A percentile compares a stretch with the other conserved stretches of the same genome.
These are phyloP conservation scores for Pseudophaeomoniella oleicola DNA, from an alignment of 2,329 filamentous ascomycete species.

Conservation along the genomic window DNA sequence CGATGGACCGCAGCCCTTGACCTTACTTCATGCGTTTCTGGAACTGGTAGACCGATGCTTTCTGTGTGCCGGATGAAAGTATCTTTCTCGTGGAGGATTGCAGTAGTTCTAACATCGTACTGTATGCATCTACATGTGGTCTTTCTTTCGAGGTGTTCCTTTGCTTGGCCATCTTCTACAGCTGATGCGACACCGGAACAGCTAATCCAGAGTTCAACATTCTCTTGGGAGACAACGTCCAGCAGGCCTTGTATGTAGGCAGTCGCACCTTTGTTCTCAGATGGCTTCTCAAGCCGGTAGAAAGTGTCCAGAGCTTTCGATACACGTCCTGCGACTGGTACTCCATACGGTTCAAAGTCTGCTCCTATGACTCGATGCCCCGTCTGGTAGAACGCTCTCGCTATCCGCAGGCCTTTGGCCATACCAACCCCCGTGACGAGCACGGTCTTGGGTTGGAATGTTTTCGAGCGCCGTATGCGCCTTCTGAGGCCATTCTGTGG, in stretches of 20 bases:
- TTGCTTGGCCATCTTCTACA: conserved; percentile 51
- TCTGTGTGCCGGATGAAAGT: conserved; percentile 46
- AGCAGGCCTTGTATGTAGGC: conserved; percentile 44
- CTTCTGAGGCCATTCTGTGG: conserved; percentile 10
- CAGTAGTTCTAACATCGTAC: conserved; percentile 41
- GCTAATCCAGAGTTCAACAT: conserved; percentile 57
- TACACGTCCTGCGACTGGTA: conserved; percentile 39
- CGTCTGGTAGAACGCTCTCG: conserved; percentile 47
- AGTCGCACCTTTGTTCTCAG: conserved; percentile 19
- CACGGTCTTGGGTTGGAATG: conserved; percentile 37
- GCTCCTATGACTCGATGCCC: conserved; percentile 61
- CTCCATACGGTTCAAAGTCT: conserved; percentile 40
- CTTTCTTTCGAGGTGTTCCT: conserved; percentile 42
- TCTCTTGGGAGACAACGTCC: conserved; percentile 43
- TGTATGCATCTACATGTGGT: conserved; percentile 50
- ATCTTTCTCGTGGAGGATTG: conserved; percentile 49
- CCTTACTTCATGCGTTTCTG: conserved; percentile 38
- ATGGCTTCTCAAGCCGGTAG: conserved; percentile 29
- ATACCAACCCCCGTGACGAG: conserved; percentile 62
- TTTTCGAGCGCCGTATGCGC: conserved; percentile 15
- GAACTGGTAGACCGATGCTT: conserved; percentile 38
- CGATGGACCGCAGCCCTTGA: conserved; percentile 37
- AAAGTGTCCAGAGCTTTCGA: conserved; percentile 44
- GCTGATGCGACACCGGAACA: conserved; percentile 56
- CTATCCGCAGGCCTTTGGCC: conserved; percentile 53